These are phyloP conservation scores for Mollisiaceae sp. DNA, from an alignment of 2,329 filamentous ascomycete species.

Conservation along the genomic window DNA sequence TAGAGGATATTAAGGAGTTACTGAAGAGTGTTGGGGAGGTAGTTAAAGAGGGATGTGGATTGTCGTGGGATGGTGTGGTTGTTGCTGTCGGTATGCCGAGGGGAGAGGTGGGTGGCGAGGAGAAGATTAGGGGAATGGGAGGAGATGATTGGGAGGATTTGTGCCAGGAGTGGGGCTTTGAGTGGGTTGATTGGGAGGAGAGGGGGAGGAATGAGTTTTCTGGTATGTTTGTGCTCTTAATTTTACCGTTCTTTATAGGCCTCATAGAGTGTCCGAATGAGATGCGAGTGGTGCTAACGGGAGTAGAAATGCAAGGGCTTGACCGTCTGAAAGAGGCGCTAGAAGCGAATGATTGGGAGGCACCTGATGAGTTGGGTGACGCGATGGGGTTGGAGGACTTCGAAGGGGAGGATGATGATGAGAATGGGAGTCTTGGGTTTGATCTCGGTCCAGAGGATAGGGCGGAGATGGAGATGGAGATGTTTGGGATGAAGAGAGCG, in stretches of 20 bases:
- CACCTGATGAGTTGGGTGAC: constrained; percentile 43
- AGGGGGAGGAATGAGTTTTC: constrained; percentile 62
- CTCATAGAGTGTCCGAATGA: neutral
- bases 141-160: constrained; percentile 65
- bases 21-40: constrained; percentile 60
- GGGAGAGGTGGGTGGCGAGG: constrained; percentile 39
- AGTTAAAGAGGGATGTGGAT: constrained; percentile 61
- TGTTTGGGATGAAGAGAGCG: constrained; percentile 46
- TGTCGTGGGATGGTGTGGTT: constrained; percentile 67
- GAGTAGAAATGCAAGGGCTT: constrained; percentile 62
- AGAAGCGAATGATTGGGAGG: constrained; percentile 69
- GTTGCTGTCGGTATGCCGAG: constrained; percentile 60
- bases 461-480: constrained; percentile 46
- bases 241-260: neutral
- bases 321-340: constrained; percentile 64
- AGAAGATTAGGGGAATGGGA: constrained; percentile 45
- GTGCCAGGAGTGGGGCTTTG: constrained; percentile 61
- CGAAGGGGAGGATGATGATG: constrained; percentile 40
- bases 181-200: constrained; percentile 63
- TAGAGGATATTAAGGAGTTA: constrained; percentile 46
- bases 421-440: constrained; percentile 38
- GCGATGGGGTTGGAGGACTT: constrained; percentile 46
- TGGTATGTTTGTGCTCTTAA: constrained; percentile 48
- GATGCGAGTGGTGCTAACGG: constrained; percentile 13
- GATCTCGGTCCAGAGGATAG: constrained; percentile 37